These are phyloP conservation scores for Naganishia kalamii DNA, from an alignment of 768 basidiomycete species.

Conservation along the genomic window DNA sequence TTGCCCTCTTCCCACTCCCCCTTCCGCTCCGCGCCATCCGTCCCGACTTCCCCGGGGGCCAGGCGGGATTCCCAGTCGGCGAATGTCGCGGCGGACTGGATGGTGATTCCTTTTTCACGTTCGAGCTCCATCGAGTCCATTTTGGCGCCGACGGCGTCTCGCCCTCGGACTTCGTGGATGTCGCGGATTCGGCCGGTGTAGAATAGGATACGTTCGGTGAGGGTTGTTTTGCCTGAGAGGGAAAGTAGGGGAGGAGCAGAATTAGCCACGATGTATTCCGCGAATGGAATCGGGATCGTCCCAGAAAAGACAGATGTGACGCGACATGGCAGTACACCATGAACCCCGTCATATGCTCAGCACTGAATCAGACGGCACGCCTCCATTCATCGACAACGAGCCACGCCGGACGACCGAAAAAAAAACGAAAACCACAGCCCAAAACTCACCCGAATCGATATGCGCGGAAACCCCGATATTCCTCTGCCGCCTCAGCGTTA, in stretches of 20 bases:
- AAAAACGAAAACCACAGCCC: background rate
- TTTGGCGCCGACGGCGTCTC: slow-evolving; percentile 94
- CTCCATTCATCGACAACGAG: no score
- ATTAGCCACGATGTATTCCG: background rate
- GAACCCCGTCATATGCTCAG: no score
- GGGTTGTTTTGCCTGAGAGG: slow-evolving; percentile 77
- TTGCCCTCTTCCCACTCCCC: slow-evolving; percentile 49
- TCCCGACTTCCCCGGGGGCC: slow-evolving; percentile 51
- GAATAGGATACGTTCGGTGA: slow-evolving; percentile 90
- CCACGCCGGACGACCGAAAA: background rate
- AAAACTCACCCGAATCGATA: slow-evolving; percentile 53
- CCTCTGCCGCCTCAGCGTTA: slow-evolving; percentile 66
- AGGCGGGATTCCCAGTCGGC: slow-evolving; percentile 84
- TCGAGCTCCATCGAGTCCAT: slow-evolving; percentile 99
- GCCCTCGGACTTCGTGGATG: slow-evolving; percentile 94
- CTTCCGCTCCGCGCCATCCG: slow-evolving; percentile 20
- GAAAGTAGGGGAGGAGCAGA: background rate
- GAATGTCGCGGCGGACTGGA: slow-evolving; percentile 96
- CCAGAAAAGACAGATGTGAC: no score
- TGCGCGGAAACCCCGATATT: slow-evolving; percentile 76
- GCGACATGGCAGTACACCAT: no score
- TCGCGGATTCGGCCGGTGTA: slow-evolving; percentile 93
- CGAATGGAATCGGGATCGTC: no score
- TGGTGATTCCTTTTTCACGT: slow-evolving; percentile 97
- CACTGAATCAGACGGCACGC: no score